Base-by-base conservation (phyloP, 2,329 filamentous ascomycete species). In the Fusarium mexicanum region DNA sequence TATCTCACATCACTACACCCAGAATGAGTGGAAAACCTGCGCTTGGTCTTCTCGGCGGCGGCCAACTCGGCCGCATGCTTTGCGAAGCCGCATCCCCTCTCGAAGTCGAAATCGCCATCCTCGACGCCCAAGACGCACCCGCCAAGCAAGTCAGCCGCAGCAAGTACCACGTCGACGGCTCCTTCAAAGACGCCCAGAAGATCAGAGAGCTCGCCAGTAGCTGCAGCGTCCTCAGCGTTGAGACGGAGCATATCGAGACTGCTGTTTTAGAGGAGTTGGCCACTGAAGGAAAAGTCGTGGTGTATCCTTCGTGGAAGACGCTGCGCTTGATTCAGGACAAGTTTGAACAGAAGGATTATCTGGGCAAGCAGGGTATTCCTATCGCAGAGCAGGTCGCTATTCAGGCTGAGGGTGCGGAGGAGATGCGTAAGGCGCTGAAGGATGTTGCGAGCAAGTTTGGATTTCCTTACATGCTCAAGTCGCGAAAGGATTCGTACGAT, bases 221-320 rank as follows among this genome's bases (percentile, higher is more conserved):
- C 40, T 94, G 91, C 77, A 94, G 97, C 80, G 90, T 97, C 22
- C 86, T 98, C 70, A 98, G 95, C 1, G 94, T 97, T 20, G 96
- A 98, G 83, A 98, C 98, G 73, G 96, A 98, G 86, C 96, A 98
- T 83, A 93, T 98, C 67, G 91, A 98, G 82, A 96, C 94, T n/a
- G 87, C 94, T 61, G 92, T 96, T 31, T 88, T 98, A 9, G 94
- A 98, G 83, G 93, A 97, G 80, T 91, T 98, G 65, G 90, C 90
- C 9, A 89, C 89, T 22, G 85, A 87, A 61, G 90, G 91, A 40
- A 90, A 92, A 9, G 72, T 74, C 17, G 76, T 76, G 35, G 87
- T 94, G 5, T 91, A 98, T 79, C 95, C 95, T 3, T 94, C 91
- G 68, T 97, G 94, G 93, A 90, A 91, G 83, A 97, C 95, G 5